Evolutionary conservation across 129 eudicot genomes (phyloP).

Genomic region (Escallonia herrerae): DNA sequence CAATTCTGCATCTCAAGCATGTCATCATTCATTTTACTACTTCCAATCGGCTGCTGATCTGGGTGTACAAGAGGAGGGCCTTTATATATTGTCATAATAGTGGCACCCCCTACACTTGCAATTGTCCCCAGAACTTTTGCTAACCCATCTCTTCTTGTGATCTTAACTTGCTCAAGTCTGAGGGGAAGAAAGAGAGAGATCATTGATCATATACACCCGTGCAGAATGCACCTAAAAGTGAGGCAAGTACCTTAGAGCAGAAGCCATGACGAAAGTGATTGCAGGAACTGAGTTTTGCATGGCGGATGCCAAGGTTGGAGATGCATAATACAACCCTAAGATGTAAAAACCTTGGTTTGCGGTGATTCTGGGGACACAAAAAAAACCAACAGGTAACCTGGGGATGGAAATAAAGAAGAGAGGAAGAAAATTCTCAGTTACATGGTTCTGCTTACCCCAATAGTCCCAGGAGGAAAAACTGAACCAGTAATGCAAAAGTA

Average conservation of each 20-base stretch:
- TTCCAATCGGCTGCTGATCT: conserved; percentile 8
- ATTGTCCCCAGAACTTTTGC: conserved; percentile 75
- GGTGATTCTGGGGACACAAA: conserved; percentile 50
- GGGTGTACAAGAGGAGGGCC: conserved; percentile 59
- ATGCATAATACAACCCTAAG: conserved; percentile 76
- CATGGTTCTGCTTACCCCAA: conserved; percentile 45
- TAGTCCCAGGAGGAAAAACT: conserved; percentile 70
- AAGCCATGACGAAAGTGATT: conserved; percentile 86
- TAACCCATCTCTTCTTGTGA: conserved; percentile 57
- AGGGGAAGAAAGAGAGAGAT: neutral
- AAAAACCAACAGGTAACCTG: neutral
- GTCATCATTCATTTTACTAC: neutral
- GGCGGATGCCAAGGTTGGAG: conserved; percentile 91
- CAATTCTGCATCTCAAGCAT: conserved; percentile 40
- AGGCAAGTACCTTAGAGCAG: conserved; percentile 39
- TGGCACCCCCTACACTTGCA: conserved; percentile 85
- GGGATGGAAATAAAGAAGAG: conserved; percentile 1
- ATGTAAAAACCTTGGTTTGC: conserved; percentile 92
- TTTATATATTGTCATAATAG: conserved; percentile 65
- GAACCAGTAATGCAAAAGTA: conserved; percentile 57
- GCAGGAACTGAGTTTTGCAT: conserved; percentile 95
- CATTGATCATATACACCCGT: no score
- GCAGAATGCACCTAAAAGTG: no score
- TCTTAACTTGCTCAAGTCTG: conserved; percentile 58
- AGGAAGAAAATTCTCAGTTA: neutral